These are phyloP conservation scores for Aspergillus sojae DNA, from an alignment of 2,329 filamentous ascomycete genomes.

Conservation along the genomic window DNA sequence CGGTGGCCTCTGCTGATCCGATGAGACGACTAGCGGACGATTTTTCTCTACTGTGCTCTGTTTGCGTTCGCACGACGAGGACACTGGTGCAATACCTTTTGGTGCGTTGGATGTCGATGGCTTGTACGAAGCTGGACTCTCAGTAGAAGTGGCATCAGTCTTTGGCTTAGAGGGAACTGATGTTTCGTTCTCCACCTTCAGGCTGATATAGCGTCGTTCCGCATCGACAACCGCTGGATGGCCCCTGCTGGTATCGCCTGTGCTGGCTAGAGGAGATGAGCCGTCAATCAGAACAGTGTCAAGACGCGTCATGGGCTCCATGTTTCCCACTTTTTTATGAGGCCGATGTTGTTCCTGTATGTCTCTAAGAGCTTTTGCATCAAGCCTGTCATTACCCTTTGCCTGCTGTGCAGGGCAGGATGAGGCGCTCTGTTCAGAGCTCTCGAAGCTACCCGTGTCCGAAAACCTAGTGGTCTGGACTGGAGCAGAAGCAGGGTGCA, in stretches of 20 bases:
- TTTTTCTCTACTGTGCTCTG: slow-evolving; percentile 1
- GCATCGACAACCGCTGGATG: slow-evolving; percentile 16
- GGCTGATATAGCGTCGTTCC: slow-evolving; percentile 13
- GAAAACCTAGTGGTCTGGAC: slow-evolving; percentile 9
- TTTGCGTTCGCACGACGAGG: slow-evolving; percentile 1
- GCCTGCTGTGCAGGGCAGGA: slow-evolving; percentile 9
- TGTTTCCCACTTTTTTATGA: slow-evolving; percentile 4
- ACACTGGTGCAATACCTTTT: not conserved
- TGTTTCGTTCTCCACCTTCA: slow-evolving; percentile 13
- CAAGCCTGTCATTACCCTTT: not conserved
- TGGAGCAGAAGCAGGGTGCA: slow-evolving; percentile 21
- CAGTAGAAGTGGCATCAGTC: slow-evolving; percentile 5
- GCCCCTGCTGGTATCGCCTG: slow-evolving; percentile 19
- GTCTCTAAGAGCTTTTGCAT: not conserved
- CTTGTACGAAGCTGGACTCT: not conserved
- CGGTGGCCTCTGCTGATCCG: slow-evolving; percentile 6
- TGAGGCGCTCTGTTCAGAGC: slow-evolving; percentile 3
- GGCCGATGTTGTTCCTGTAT: slow-evolving; percentile 9
- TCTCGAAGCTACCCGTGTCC: slow-evolving; percentile 3
- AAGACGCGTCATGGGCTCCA: slow-evolving; percentile 8
- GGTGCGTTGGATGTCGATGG: slow-evolving; percentile 12
- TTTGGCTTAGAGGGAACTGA: not conserved
- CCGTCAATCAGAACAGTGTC: slow-evolving; percentile 18
- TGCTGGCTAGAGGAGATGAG: slow-evolving; percentile 20
- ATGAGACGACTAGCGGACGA: slow-evolving; percentile 19